A percentile compares a stretch with the other conserved stretches of the same genome.
phyloP scores from a whole-genome alignment of 1,284 basidiomycete genomes.

The Garcileccinum viscosum region DNA sequence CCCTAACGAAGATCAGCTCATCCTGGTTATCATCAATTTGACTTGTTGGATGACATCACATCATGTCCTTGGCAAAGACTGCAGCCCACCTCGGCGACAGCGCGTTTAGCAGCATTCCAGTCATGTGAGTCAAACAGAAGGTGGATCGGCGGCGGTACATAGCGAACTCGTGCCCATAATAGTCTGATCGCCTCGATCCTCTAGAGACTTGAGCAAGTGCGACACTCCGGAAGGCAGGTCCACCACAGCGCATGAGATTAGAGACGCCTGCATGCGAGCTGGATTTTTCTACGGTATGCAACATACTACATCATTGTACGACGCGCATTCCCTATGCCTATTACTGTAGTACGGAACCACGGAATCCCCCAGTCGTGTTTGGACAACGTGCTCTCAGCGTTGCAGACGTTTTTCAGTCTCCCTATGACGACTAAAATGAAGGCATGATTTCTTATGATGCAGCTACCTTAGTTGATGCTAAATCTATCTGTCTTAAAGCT shows the following conservation, averaged over 20 bases:
- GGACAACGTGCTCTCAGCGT: constrained; percentile 55
- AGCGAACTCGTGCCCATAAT: background rate
- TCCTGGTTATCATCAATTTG: background rate
- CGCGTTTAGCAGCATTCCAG: background rate
- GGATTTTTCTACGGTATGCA: constrained; percentile 42
- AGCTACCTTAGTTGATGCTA: background rate
- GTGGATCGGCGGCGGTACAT: background rate
- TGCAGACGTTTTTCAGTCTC: constrained; percentile 70
- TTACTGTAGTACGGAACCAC: constrained; percentile 70
- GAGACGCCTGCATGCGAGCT: constrained; percentile 39
- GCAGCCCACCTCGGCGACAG: background rate
- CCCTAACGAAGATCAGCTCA: background rate
- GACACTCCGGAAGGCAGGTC: constrained; percentile 25
- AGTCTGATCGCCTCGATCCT: background rate
- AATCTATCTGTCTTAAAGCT: constrained; percentile 48
- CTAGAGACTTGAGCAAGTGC: constrained; percentile 31
- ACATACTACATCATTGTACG: background rate
- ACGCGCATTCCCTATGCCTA: background rate
- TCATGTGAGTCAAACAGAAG: background rate
- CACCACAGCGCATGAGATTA: constrained; percentile 30
- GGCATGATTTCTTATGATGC: constrained; percentile 40
- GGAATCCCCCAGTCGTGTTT: constrained; percentile 67
- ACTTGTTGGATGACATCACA: background rate
- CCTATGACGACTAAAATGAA: constrained; percentile 66
- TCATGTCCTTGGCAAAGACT: background rate